Conservation (phyloP, 768 basidiomycete species). For the Amanita pallidorosea region DNA sequence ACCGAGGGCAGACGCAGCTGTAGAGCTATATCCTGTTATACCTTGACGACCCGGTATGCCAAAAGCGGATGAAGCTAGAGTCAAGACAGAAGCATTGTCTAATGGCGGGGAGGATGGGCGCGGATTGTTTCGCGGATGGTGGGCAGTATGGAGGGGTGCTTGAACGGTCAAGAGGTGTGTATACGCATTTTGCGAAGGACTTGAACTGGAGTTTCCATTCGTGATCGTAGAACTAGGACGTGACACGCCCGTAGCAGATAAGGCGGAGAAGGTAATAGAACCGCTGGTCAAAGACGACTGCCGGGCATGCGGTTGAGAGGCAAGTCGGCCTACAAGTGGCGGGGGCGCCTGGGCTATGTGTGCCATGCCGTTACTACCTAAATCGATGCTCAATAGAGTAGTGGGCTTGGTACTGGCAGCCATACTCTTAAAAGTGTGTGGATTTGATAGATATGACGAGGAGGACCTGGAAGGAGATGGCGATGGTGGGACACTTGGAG, state of each 20-base stretch:
- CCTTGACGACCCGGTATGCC: conserved; percentile 51
- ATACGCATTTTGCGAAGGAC: conserved; percentile 16
- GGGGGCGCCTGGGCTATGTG: conserved; percentile 82
- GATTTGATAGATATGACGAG: conserved; percentile 73
- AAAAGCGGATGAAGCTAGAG: conserved; percentile 89
- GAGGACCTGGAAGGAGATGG: conserved; percentile 80
- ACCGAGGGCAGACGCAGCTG: conserved; percentile 40
- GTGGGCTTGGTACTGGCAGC: conserved; percentile 92
- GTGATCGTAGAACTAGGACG: conserved; percentile 30
- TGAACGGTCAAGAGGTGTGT: conserved; percentile 38
- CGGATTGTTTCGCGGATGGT: conserved; percentile 93
- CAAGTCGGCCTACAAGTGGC: conserved; percentile 39
- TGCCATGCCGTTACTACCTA: conserved; percentile 71
- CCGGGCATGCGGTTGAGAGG: conserved; percentile 39
- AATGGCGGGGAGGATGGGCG: conserved; percentile 83
- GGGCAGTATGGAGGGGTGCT: conserved; percentile 82
- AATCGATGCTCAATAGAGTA: conserved; percentile 83
- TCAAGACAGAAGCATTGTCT: conserved; percentile 88
- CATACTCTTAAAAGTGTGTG: conserved; percentile 73
- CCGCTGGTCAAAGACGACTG: conserved; percentile 47
- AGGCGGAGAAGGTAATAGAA: conserved; percentile 55
- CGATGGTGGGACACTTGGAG: conserved; percentile 81
- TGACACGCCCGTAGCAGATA: conserved; percentile 38
- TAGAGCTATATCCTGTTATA: conserved; percentile 29
- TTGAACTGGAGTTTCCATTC: conserved; percentile 15